Evolutionary conservation across 1,139 yeast species (phyloP).

Genomic region (Starmera stellimalicola): DNA sequence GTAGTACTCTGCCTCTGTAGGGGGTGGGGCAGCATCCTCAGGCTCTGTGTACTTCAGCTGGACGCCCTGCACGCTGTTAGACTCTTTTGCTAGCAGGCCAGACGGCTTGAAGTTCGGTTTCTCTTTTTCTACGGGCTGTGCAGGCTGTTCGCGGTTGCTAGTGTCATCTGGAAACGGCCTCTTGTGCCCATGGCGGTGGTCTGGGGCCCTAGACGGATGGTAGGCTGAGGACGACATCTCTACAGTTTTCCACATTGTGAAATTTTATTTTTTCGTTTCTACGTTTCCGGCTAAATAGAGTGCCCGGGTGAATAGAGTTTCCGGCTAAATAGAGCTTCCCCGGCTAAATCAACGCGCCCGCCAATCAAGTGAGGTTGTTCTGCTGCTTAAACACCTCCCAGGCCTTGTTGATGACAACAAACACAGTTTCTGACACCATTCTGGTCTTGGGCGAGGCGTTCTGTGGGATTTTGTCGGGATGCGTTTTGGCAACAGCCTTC

Average conservation of each 20-base stretch:
- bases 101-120: slow-evolving; percentile 34
- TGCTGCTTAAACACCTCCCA: slow-evolving; percentile 80
- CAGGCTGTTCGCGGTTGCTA: not conserved
- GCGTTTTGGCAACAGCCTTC: slow-evolving; percentile 90
- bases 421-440: slow-evolving; percentile 82
- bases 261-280: not conserved
- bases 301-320: too few species aligned
- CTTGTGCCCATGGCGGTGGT: not conserved
- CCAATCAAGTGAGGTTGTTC: slow-evolving; percentile 28
- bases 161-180: not conserved
- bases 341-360: too few species aligned
- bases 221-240: too few species aligned
- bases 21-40: slow-evolving; percentile 28
- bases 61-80: slow-evolving; percentile 30
- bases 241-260: too few species aligned
- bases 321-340: not conserved
- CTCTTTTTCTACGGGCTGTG: slow-evolving; percentile 14
- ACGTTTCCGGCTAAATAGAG: too few species aligned
- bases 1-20: slow-evolving; percentile 16
- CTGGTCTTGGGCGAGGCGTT: slow-evolving; percentile 50
- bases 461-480: slow-evolving; percentile 77
- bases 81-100: slow-evolving; percentile 36
- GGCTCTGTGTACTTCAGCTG: slow-evolving; percentile 38
- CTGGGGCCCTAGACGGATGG: not conserved
- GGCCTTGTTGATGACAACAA: slow-evolving; percentile 73